phyloP scores from a whole-genome alignment of 1,139 yeast genomes.

The Debaryomyces udenii region DNA sequence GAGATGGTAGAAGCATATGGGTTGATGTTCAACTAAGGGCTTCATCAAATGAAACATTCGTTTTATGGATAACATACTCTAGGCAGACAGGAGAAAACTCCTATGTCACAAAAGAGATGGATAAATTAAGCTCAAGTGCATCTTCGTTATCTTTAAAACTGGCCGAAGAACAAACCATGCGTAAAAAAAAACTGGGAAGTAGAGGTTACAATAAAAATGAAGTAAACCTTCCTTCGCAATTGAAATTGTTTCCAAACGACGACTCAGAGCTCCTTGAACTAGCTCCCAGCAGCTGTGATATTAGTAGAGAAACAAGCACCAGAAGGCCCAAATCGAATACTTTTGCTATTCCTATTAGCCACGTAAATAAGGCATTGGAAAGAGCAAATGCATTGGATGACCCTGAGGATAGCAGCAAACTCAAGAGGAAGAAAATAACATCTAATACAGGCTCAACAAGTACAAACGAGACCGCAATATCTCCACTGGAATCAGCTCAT shows the following conservation, averaged over 20 bases:
- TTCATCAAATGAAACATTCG: constrained; percentile 57
- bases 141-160: constrained; percentile 23
- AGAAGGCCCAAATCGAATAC: constrained; percentile 33
- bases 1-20: constrained; percentile 65
- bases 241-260: constrained; percentile 48
- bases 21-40: constrained; percentile 85
- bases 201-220: constrained; percentile 13
- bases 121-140: constrained; percentile 24
- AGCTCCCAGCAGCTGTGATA: constrained; percentile 34
- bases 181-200: constrained; percentile 20
- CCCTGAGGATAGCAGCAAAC: not conserved
- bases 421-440: constrained; percentile 5
- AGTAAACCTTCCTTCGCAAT: constrained; percentile 56
- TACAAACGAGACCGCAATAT: constrained; percentile 2
- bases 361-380: constrained; percentile 10
- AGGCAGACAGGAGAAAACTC: constrained; percentile 37
- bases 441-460: constrained; percentile 8
- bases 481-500: constrained; percentile 6
- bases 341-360: constrained; percentile 26
- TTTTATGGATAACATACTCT: constrained; percentile 89
- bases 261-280: constrained; percentile 37
- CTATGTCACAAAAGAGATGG: constrained; percentile 27
- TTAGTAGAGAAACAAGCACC: constrained; percentile 41
- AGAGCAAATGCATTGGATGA: constrained; percentile 5
- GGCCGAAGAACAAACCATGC: constrained; percentile 9